Evolutionary conservation across 164 flowering plant genomes (phyloP).

Genomic region (Aristolochia californica): DNA sequence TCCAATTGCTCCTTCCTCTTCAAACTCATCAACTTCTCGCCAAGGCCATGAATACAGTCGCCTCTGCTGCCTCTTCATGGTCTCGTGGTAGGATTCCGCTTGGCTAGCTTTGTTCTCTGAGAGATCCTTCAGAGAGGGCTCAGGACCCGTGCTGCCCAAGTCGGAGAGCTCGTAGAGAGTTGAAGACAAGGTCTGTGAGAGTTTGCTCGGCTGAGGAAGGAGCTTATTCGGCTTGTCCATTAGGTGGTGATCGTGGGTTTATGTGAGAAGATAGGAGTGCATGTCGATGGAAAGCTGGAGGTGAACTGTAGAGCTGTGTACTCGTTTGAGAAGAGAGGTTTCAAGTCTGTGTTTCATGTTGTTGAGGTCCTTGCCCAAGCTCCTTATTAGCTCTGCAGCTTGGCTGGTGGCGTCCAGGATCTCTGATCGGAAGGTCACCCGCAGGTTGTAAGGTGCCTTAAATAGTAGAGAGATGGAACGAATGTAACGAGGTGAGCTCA

Average conservation of each 20-base stretch:
- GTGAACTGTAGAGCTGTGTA: slow-evolving; percentile 47
- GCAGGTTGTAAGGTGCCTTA: slow-evolving; percentile 63
- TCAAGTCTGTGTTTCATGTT: slow-evolving; percentile 40
- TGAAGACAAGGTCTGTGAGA: slow-evolving; percentile 26
- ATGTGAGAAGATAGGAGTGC: slow-evolving; percentile 55
- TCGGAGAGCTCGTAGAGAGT: slow-evolving; percentile 18
- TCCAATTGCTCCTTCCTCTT: slow-evolving; percentile 9
- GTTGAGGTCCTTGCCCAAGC: slow-evolving; percentile 58
- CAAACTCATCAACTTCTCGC: slow-evolving; percentile 22
- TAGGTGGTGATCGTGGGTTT: slow-evolving; percentile 15
- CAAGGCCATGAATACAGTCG: slow-evolving; percentile 29
- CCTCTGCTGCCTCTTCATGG: slow-evolving; percentile 24
- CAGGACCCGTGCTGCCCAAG: not conserved
- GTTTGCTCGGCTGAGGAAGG: slow-evolving; percentile 17
- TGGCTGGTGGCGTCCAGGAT: slow-evolving; percentile 47
- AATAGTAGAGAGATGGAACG: slow-evolving; percentile 1
- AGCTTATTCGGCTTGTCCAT: slow-evolving; percentile 21
- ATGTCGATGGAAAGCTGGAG: slow-evolving; percentile 60
- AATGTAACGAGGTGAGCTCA: no score
- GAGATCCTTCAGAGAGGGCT: no score
- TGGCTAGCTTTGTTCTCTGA: not conserved
- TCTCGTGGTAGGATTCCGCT: slow-evolving; percentile 17
- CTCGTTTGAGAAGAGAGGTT: slow-evolving; percentile 27
- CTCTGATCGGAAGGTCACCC: slow-evolving; percentile 50
- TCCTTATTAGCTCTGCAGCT: slow-evolving; percentile 60